These are phyloP conservation scores for Protea cynaroides DNA, from an alignment of 164 flowering plant genomes.

Conservation along the genomic window DNA sequence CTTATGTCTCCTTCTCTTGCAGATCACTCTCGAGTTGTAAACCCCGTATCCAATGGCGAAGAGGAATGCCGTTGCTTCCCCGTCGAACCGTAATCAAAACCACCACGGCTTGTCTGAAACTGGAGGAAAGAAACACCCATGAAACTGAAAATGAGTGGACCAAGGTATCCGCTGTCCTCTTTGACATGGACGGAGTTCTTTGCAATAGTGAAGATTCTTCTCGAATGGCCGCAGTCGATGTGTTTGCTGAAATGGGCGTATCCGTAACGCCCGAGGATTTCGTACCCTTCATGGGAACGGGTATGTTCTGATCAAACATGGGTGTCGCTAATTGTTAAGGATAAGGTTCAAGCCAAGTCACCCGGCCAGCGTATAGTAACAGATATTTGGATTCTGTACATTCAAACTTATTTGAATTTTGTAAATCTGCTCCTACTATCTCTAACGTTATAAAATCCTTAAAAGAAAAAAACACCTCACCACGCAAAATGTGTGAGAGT, in stretches of 20 bases:
- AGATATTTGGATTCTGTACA: no score
- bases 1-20: neutral
- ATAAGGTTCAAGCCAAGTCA: no score
- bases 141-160: constrained; percentile 48
- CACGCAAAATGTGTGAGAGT: no score
- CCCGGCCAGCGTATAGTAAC: no score
- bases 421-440: no score
- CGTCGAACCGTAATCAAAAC: constrained; percentile 6
- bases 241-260: constrained; percentile 87
- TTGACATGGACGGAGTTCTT: constrained; percentile 97
- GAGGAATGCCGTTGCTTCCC: neutral
- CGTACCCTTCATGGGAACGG: constrained; percentile 91
- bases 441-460: no score
- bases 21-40: neutral
- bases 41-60: constrained; percentile 4
- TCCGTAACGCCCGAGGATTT: constrained; percentile 74
- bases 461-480: no score
- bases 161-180: constrained; percentile 91
- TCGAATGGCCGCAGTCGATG: constrained; percentile 76
- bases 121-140: constrained; percentile 31
- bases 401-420: no score
- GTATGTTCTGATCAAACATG: constrained; percentile 27
- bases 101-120: constrained; percentile 37
- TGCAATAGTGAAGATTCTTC: constrained; percentile 93
- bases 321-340: no score